phyloP scores from a whole-genome alignment of 805 yeast genomes.

The Candida michaelii region DNA sequence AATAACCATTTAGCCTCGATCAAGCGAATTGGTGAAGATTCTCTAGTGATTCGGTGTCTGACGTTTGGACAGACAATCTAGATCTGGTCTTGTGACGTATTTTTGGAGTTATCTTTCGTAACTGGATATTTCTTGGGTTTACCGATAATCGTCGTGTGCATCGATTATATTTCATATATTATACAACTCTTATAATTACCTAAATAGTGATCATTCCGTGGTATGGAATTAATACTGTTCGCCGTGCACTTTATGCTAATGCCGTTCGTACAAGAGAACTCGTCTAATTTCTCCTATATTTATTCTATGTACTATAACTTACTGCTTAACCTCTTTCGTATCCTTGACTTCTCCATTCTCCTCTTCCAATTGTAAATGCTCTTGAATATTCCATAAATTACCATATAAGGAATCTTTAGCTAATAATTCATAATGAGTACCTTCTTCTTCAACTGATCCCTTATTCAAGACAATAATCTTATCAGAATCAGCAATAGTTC shows the following conservation, averaged over 20 bases:
- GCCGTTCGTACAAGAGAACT: too few species aligned
- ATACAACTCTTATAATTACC: too few species aligned
- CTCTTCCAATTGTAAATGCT: slow-evolving; percentile 57
- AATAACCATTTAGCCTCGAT: neutral
- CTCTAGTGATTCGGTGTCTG: too few species aligned
- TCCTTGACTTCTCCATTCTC: slow-evolving; percentile 15
- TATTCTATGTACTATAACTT: neutral
- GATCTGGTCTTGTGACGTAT: too few species aligned
- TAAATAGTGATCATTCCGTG: too few species aligned
- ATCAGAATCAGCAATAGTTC: slow-evolving; percentile 93
- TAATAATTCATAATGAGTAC: slow-evolving; percentile 70
- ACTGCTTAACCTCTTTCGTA: neutral
- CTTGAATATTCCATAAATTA: slow-evolving; percentile 91
- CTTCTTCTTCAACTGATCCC: slow-evolving; percentile 85
- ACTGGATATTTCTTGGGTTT: too few species aligned
- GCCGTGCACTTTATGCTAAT: too few species aligned
- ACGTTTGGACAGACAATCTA: too few species aligned
- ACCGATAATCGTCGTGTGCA: too few species aligned
- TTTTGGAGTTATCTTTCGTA: too few species aligned
- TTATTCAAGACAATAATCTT: slow-evolving; percentile 82
- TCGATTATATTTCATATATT: too few species aligned
- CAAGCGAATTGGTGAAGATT: neutral
- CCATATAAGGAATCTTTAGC: slow-evolving; percentile 62
- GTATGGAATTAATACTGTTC: too few species aligned
- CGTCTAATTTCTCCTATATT: neutral